Base-by-base conservation (phyloP, 2,329 filamentous ascomycete species). In the Rhexocercosporidium sp. region DNA sequence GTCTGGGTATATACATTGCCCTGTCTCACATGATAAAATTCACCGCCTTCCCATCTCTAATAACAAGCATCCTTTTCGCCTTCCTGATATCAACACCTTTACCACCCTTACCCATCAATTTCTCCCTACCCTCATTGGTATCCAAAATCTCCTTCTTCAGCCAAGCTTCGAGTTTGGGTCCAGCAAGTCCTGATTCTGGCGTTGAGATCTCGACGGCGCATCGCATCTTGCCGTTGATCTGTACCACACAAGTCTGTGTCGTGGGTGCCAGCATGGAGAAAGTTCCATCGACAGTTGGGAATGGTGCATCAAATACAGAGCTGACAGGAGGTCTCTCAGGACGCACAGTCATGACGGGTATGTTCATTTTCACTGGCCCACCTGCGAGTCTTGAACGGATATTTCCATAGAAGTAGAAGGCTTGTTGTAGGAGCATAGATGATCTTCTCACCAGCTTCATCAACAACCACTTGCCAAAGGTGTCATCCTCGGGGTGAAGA, bases 181-280 rank as follows among this genome's bases (percentile, higher is more conserved):
- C 81, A 29, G 77, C 72, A 29, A 87, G 73, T 1, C 77, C 77
- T 0, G 75, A 74, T 3, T 84, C 78, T 51, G 84, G 81, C 31
- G 83, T 82, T 0, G 87, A 83, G 27, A 96, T 87, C 1, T 89
- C 82, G n/a, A 90, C 84, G 0, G 86, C 86, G 69, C 90, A 90
- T 44, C 88, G 88, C 70, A 92, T 79, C 78, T 91, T 94, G n/a
- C 93, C 93, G 75, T 96, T 93, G 69, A 96, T 80, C 75, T 94
- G 91, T 18, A 97, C 88, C 0, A 90, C 90, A 70, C 88, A 91
- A 3, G 77, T 81, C 77, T 85, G 79, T 70, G 79, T 81, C 70
- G 83, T 78, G 62, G 84, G 79, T 73, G 85, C 80, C 71, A 90
- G 77, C 71, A 86, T 75, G 70, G 82, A 76, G 64, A 83, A 72